phyloP scores from a whole-genome alignment of 352 stramenopile species.

The Phytophthora pinifolia region DNA sequence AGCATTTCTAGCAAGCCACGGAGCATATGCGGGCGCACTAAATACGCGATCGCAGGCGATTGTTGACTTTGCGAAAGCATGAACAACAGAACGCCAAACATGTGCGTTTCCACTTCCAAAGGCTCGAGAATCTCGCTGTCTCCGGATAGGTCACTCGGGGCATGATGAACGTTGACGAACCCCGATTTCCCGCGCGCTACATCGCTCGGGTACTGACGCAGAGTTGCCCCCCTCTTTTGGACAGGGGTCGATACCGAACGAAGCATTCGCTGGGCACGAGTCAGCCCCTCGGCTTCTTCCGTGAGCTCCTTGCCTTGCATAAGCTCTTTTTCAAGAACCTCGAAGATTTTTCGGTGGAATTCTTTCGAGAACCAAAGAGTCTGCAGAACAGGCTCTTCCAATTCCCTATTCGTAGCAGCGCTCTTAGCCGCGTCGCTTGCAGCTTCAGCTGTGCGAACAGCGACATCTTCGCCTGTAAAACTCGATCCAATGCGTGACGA shows the following conservation, averaged over 20 bases:
- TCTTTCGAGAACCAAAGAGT: constrained; percentile 89
- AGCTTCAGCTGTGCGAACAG: constrained; percentile 61
- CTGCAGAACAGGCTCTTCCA: constrained; percentile 76
- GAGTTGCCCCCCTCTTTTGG: constrained; percentile 48
- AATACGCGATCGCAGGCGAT: constrained; percentile 53
- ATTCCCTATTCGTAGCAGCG: constrained; percentile 66
- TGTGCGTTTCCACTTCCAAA: constrained; percentile 75
- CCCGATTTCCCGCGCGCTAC: constrained; percentile 40
- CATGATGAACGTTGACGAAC: constrained; percentile 37
- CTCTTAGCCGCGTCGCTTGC: constrained; percentile 80
- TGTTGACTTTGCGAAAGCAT: constrained; percentile 79
- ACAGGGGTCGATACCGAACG: constrained; percentile 81
- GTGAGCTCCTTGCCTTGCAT: constrained; percentile 65
- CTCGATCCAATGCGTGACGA: constrained; percentile 23
- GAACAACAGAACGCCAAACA: constrained; percentile 75
- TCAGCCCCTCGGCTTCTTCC: constrained; percentile 74
- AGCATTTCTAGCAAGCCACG: constrained; percentile 80
- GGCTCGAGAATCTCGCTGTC: constrained; percentile 60
- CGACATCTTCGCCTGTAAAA: constrained; percentile 57
- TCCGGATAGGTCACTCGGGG: constrained; percentile 35
- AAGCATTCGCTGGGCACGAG: constrained; percentile 77
- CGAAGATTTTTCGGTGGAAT: constrained; percentile 86
- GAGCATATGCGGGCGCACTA: constrained; percentile 63
- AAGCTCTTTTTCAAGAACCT: constrained; percentile 83
- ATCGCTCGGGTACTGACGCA: constrained; percentile 50